Evolutionary conservation across 768 basidiomycete genomes (phyloP), one percentile per base, ranked within the genome.

Genomic region (Leccinum arenicola): DNA sequence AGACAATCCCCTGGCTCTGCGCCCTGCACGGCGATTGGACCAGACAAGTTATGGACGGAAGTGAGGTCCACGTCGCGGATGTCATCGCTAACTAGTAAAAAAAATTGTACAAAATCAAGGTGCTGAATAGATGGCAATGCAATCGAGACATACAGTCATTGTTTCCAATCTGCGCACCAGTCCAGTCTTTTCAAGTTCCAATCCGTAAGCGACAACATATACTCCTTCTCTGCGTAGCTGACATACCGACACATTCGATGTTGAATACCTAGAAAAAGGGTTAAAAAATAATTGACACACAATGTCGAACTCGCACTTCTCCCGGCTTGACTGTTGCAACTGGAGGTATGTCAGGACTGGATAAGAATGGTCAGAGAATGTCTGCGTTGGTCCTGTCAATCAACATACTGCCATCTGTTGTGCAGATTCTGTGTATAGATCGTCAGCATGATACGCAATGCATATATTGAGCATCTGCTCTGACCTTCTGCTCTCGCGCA

Each of bases 1-100:
- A 92, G 78, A 54, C 87, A 89, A 67, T 92, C 89, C 1, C 89
- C 90, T 1, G 90, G 89, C 62, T 88, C 84, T 1, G 90, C 85
- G 14, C 86, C 87, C 63, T 90, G 87, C 12, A 92, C 82, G 0
- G 82, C 85, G 53, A 92, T 79, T 0, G 89, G 89, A 0, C 90
- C 90, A 6, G 86, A 84, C n/a, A 92, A 78, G 65, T 91, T 86
- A 68, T 91, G 90, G 43, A 88, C 75, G 66, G 82, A 82, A 9
- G 80, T 81, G 33, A 89, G 73, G 64, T 91, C 84, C 50, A 89
- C 78, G 55, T 87, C 77, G 67, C 76, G 81, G 61, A 91, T 74
- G 63, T 91, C 88, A 67, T 91, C 88, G 64, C 83, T 84, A 61
- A 66, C 86, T 88, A 12, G 11, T 9, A 19, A 15, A 56, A 25